phyloP scores from a whole-genome alignment of 2,329 filamentous ascomycete species.

The Aspergillus sp. region DNA sequence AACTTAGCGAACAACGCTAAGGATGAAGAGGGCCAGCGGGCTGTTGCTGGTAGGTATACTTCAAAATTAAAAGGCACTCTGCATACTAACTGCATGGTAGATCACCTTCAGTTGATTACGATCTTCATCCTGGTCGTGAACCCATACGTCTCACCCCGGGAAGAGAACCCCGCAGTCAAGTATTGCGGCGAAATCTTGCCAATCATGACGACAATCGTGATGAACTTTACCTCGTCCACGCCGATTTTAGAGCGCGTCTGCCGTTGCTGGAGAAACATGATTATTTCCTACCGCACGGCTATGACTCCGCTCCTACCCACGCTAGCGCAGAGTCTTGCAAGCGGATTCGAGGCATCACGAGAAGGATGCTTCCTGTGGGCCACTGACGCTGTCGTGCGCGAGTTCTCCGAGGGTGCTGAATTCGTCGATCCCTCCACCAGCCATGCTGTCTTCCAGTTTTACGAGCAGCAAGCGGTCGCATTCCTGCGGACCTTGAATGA shows the following conservation, averaged over 20 bases:
- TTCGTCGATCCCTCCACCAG: constrained; percentile 79
- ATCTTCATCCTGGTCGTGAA: constrained; percentile 79
- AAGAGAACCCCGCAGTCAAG: constrained; percentile 87
- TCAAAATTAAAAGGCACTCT: neutral
- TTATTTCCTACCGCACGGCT: constrained; percentile 89
- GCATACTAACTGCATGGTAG: constrained; percentile 44
- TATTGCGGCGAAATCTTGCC: constrained; percentile 96
- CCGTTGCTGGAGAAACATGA: constrained; percentile 94
- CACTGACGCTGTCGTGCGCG: constrained; percentile 87
- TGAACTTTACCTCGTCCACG: constrained; percentile 80
- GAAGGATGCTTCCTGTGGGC: constrained; percentile 99
- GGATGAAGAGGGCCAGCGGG: constrained; percentile 79
- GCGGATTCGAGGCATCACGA: constrained; percentile 78
- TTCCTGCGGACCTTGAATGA: constrained; percentile 90
- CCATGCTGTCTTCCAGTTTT: constrained; percentile 88
- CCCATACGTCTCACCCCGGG: constrained; percentile 69
- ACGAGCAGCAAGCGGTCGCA: constrained; percentile 86
- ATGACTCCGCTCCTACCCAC: constrained; percentile 81
- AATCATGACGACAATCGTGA: constrained; percentile 79
- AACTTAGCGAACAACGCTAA: constrained; percentile 80
- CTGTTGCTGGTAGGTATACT: constrained; percentile 68
- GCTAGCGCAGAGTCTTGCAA: constrained; percentile 84
- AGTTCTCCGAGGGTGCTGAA: constrained; percentile 90
- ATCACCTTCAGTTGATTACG: constrained; percentile 89
- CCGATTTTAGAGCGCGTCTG: constrained; percentile 93